These are phyloP conservation scores for Acaromyces ingoldii DNA, from an alignment of 1,284 basidiomycete genomes.

Conservation along the genomic window DNA sequence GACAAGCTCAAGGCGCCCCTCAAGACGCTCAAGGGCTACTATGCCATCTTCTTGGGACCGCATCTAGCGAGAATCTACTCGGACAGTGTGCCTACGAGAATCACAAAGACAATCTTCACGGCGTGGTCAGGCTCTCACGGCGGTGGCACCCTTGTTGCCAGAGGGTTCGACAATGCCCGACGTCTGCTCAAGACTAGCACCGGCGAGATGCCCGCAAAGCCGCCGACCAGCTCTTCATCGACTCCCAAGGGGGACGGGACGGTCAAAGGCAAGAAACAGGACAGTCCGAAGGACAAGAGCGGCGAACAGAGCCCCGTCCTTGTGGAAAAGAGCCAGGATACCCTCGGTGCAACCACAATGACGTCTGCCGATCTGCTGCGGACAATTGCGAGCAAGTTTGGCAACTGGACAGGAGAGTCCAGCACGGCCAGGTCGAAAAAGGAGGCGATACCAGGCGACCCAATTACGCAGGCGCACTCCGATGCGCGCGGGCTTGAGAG, in stretches of 20 bases:
- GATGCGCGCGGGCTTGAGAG: too few relatives aligned
- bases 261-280: too few relatives aligned
- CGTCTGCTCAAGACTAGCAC: slow-evolving; percentile 7
- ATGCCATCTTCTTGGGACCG: slow-evolving; percentile 57
- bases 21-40: slow-evolving; percentile 44
- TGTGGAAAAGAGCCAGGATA: not conserved
- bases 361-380: slow-evolving; percentile 22
- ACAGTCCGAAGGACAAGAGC: not conserved
- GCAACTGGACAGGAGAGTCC: too few relatives aligned
- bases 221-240: not conserved
- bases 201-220: not conserved
- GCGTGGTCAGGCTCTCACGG: slow-evolving; percentile 38
- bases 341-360: too few relatives aligned
- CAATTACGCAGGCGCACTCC: too few relatives aligned
- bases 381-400: slow-evolving; percentile 22
- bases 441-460: too few relatives aligned
- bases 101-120: slow-evolving; percentile 36
- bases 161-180: slow-evolving; percentile 12
- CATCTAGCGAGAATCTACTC: slow-evolving; percentile 53
- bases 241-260: not conserved
- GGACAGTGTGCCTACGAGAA: slow-evolving; percentile 26
- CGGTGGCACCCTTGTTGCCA: slow-evolving; percentile 8
- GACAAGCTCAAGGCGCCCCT: slow-evolving; percentile 57
- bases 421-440: too few relatives aligned
- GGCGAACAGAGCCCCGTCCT: not conserved